These are phyloP conservation scores for Syzygium syzygioides DNA, from an alignment of 441 rosid species.

Conservation along the genomic window DNA sequence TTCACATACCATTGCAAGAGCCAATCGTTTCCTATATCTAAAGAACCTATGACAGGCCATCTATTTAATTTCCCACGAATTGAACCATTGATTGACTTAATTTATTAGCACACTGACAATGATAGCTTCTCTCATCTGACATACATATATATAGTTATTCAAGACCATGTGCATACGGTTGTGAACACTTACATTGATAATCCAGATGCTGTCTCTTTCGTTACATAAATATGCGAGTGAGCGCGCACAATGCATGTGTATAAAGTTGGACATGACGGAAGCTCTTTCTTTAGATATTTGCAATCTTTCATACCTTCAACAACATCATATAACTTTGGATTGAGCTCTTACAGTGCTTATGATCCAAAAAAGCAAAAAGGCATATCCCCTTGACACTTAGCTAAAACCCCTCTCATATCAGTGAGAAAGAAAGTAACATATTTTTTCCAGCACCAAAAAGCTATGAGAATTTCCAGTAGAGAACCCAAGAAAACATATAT, in stretches of 20 bases:
- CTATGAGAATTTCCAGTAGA: neutral
- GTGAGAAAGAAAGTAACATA: neutral
- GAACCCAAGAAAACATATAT: neutral
- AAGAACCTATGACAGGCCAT: neutral
- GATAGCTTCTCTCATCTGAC: neutral
- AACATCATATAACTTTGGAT: neutral
- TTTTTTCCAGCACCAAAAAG: neutral
- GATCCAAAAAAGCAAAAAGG: neutral
- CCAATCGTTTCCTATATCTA: neutral
- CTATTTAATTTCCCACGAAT: neutral
- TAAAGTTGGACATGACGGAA: neutral
- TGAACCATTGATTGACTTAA: neutral
- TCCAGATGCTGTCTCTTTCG: neutral
- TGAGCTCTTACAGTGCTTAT: neutral
- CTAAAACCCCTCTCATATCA: neutral
- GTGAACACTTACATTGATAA: neutral
- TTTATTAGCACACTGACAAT: neutral
- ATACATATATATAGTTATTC: neutral
- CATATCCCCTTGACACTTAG: neutral
- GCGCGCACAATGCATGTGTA: neutral
- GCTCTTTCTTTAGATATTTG: neutral
- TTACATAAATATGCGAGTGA: neutral
- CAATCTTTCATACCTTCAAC: neutral
- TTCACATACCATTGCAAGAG: neutral
- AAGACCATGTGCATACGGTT: neutral